phyloP scores from a whole-genome alignment of 1,139 yeast species.

The Candida sojae region DNA sequence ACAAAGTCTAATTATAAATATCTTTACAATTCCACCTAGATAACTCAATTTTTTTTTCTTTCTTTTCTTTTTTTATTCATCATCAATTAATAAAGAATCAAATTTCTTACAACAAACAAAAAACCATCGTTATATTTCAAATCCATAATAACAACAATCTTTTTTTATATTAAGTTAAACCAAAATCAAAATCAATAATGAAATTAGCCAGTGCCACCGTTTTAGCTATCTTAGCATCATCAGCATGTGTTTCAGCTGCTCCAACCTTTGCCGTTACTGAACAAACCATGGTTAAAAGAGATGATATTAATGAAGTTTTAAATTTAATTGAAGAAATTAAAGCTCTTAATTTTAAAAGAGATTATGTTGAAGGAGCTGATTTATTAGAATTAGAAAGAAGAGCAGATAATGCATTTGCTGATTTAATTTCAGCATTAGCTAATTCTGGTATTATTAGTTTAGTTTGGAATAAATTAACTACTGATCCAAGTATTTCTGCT shows the following conservation, averaged over 20 bases:
- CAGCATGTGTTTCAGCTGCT: constrained; percentile 43
- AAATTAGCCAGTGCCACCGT: constrained; percentile 46
- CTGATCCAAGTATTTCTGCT: constrained; percentile 28
- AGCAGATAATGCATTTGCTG: constrained; percentile 38
- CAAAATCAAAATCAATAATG: constrained; percentile 31
- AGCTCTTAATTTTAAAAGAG: constrained; percentile 36
- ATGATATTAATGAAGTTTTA: constrained; percentile 37
- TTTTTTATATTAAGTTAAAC: no score
- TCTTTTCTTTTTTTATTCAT: constrained; percentile 3
- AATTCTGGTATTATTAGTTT: constrained; percentile 43
- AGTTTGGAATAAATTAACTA: constrained; percentile 39
- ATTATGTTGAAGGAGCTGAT: constrained; percentile 27
- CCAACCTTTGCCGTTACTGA: constrained; percentile 27
- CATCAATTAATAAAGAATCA: constrained; percentile 5
- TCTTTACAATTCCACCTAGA: not conserved
- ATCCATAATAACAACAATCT: not conserved
- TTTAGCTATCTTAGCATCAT: constrained; percentile 43
- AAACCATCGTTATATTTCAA: not conserved
- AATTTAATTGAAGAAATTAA: constrained; percentile 36
- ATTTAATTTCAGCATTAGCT: constrained; percentile 40
- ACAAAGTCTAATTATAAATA: constrained; percentile 2
- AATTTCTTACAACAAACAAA: not conserved
- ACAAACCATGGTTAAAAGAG: constrained; percentile 36
- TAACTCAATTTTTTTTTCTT: not conserved
- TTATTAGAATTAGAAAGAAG: constrained; percentile 35